These are phyloP conservation scores for Penicillium sp. DNA, from an alignment of 2,329 filamentous ascomycete species.

Conservation along the genomic window DNA sequence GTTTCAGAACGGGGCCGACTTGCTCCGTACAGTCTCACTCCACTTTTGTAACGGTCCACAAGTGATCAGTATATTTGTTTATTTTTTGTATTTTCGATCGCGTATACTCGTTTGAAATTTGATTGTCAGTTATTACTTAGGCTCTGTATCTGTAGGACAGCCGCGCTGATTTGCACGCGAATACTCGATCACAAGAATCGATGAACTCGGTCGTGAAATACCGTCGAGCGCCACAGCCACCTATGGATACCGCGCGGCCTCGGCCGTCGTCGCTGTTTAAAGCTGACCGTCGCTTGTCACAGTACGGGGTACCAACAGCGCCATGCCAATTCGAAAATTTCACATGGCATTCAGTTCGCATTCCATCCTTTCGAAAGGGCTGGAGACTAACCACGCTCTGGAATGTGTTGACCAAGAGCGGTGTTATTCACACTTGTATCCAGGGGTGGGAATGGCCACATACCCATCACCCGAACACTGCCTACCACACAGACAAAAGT, in stretches of 20 bases:
- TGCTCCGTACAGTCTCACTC: conserved; percentile 4
- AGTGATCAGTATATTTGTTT: background rate
- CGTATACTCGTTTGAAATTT: background rate
- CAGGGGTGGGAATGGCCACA: conserved; percentile 16
- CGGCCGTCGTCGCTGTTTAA: background rate
- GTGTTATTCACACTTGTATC: background rate
- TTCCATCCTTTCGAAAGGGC: conserved; percentile 9
- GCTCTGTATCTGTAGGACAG: background rate
- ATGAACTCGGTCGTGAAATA: background rate
- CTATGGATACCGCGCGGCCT: conserved; percentile 16
- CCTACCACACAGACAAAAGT: background rate
- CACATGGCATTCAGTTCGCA: conserved; percentile 12
- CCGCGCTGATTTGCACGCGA: background rate
- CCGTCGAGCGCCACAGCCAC: conserved; percentile 12
- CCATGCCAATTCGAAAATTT: background rate
- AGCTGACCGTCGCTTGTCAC: background rate
- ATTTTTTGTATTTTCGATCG: background rate
- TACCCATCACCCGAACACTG: conserved; percentile 10
- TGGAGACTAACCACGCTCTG: background rate
- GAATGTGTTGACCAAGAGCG: conserved; percentile 13
- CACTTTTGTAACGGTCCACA: conserved; percentile 6
- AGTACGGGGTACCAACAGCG: background rate
- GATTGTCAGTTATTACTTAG: background rate
- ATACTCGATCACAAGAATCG: too few relatives aligned
- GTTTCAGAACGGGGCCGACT: conserved; percentile 9